Evolutionary conservation across 2,329 filamentous ascomycete genomes (phyloP).

Genomic region (Aspergillus pseudoviridinutans): DNA sequence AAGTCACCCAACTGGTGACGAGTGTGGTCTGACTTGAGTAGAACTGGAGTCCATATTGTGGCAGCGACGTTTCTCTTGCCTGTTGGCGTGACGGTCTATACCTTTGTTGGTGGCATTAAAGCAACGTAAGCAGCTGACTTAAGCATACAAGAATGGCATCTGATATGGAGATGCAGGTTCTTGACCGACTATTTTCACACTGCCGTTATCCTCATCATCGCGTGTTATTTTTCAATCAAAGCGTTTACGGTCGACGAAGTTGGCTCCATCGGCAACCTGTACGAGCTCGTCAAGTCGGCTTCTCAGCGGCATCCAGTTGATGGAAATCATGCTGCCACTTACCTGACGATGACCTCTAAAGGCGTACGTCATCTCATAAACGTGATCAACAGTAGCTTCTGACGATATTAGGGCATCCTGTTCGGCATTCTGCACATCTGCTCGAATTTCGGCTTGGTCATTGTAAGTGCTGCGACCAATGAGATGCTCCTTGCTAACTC

Average conservation of each 20-base stretch:
- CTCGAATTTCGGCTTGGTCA: slow-evolving; percentile 51
- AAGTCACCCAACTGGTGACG: neutral
- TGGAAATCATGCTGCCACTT: slow-evolving; percentile 53
- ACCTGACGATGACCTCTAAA: slow-evolving; percentile 55
- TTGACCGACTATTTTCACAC: slow-evolving; percentile 55
- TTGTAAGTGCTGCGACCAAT: slow-evolving; percentile 29
- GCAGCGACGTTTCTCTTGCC: slow-evolving; percentile 47
- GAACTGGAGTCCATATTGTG: slow-evolving; percentile 49
- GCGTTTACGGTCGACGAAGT: slow-evolving; percentile 46
- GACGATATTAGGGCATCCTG: slow-evolving; percentile 40
- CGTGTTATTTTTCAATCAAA: slow-evolving; percentile 48
- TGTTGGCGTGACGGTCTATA: slow-evolving; percentile 38
- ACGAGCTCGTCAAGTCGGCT: slow-evolving; percentile 47
- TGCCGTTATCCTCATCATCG: slow-evolving; percentile 51
- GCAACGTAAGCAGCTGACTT: slow-evolving; percentile 25
- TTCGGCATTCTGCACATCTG: slow-evolving; percentile 50
- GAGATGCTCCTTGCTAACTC: neutral
- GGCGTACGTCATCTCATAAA: slow-evolving; percentile 27
- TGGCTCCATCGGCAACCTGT: slow-evolving; percentile 47
- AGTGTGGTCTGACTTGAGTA: slow-evolving; percentile 9
- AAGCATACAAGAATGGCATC: neutral
- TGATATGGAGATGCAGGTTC: slow-evolving; percentile 23
- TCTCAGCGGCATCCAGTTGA: slow-evolving; percentile 44
- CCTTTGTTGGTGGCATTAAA: slow-evolving; percentile 40
- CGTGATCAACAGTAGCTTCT: neutral